Conservation (phyloP, 495 filamentous ascomycete species). For the Xylaria bambusicola region DNA sequence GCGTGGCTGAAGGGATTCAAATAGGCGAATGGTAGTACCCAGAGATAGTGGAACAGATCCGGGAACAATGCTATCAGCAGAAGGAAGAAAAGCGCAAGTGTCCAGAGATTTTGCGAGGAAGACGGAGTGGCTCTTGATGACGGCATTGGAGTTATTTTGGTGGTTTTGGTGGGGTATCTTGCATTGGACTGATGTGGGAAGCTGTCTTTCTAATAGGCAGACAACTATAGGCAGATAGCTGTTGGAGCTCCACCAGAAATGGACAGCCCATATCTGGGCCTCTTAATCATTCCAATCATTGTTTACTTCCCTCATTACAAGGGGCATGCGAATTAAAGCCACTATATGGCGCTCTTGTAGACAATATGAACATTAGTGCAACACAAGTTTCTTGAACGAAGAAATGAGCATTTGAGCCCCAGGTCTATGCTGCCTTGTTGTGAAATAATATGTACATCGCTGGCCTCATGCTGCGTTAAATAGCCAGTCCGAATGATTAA, state of each 20-base stretch:
- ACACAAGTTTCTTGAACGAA: not conserved
- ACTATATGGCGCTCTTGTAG: too few relatives aligned
- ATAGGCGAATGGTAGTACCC: constrained; percentile 42
- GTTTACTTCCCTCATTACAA: not conserved
- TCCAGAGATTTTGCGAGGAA: constrained; percentile 32
- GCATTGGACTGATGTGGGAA: constrained; percentile 2
- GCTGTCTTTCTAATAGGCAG: constrained; percentile 4
- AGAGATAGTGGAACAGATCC: constrained; percentile 52
- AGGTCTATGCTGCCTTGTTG: constrained; percentile 25
- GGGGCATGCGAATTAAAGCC: too few relatives aligned
- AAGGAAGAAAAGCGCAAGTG: constrained; percentile 48
- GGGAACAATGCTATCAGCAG: constrained; percentile 60
- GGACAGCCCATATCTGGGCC: not conserved
- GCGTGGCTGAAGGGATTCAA: constrained; percentile 28
- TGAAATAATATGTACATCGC: constrained; percentile 32
- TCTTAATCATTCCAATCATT: not conserved
- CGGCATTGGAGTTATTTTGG: constrained; percentile 27
- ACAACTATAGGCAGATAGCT: not conserved
- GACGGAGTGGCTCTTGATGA: constrained; percentile 28
- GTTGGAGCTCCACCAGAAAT: constrained; percentile 2
- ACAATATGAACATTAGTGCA: too few relatives aligned
- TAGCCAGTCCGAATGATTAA: constrained; percentile 1
- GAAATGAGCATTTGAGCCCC: constrained; percentile 4
- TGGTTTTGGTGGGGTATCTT: constrained; percentile 19
- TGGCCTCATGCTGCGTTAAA: constrained; percentile 15